A percentile compares a stretch with the other conserved stretches of the same genome.
Conservation (phyloP, 257 asterid genomes). For the Nyctanthes arbortristis region DNA sequence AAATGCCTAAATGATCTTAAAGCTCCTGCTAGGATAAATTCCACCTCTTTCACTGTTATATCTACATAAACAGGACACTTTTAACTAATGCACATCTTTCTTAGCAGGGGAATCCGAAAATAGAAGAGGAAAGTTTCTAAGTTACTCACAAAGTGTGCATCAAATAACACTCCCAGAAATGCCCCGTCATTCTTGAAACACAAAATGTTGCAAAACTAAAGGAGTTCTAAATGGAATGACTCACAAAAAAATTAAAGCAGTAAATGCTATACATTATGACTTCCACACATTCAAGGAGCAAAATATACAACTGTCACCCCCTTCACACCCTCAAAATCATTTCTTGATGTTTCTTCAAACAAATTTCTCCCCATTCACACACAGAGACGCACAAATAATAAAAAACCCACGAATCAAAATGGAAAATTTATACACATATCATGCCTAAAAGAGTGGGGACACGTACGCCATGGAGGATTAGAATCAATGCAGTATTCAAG, state of each 20-base stretch:
- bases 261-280: constrained; percentile 26
- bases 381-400: not conserved
- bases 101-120: not conserved
- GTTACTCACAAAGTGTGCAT: not conserved
- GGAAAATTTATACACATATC: not conserved
- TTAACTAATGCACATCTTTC: not conserved
- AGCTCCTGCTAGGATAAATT: not conserved
- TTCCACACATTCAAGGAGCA: too few species aligned
- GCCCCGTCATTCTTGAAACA: not conserved
- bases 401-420: constrained; percentile 11
- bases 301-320: too few species aligned
- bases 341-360: constrained; percentile 16
- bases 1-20: too few species aligned
- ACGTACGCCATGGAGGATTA: constrained; percentile 92
- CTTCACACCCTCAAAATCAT: constrained; percentile 21
- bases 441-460: constrained; percentile 14
- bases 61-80: not conserved
- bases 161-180: not conserved
- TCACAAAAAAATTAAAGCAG: constrained; percentile 12
- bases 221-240: not conserved
- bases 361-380: not conserved
- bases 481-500: constrained; percentile 97
- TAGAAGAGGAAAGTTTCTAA: not conserved
- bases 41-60: not conserved
- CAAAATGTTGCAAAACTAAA: not conserved